Evolutionary conservation across 108 stramenopile genomes (phyloP), one percentile per base, ranked within the genome.

Genomic region (Mediolabrus comicus): DNA sequence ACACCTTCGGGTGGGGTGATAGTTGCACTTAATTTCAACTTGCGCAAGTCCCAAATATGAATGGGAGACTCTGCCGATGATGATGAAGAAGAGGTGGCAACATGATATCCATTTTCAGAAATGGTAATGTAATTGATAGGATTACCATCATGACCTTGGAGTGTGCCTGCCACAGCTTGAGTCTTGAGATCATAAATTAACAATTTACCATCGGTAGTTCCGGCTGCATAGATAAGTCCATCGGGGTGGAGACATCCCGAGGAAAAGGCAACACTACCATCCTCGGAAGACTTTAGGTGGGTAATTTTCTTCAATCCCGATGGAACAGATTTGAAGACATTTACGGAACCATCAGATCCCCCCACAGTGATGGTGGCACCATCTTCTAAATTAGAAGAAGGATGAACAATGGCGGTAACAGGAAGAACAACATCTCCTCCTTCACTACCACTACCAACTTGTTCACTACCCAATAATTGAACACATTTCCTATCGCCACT

Each of bases 51-150:
- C 94, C 93, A 95, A 32, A 94, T 53, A 4, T 89, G 83, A 26
- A 66, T 65, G 38, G 75, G 86, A 16, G 81, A 83, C 1, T 59
- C 52, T 58, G 68, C 68, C 4, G 69, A 58, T 14, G 85, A 73
- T 1, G 79, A 33, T 58, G 3, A 3, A 6, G 72, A 39, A 1
- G 73, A 74, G 3, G 72, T 72, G 7, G 86, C 95, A 24, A 95
- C 57, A 57, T 93, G 88, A 52, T 94, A 94, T 19, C 96, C 96
- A 62, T 95, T 97, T 67, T 95, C 92, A 17, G 89, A 92, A 67
- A 97, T 84, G 60, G 67, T 82, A 29, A 97, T 80, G 60, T 74
- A 59, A 51, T 62, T 59, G 32, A 95, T 64, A 25, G 76, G 46
- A 41, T 75, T 80, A 35, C 72, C 82, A 25, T 79, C 70, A 32